phyloP scores from a whole-genome alignment of 2,329 filamentous ascomycete species.

The Zymoseptoria crescenta region DNA sequence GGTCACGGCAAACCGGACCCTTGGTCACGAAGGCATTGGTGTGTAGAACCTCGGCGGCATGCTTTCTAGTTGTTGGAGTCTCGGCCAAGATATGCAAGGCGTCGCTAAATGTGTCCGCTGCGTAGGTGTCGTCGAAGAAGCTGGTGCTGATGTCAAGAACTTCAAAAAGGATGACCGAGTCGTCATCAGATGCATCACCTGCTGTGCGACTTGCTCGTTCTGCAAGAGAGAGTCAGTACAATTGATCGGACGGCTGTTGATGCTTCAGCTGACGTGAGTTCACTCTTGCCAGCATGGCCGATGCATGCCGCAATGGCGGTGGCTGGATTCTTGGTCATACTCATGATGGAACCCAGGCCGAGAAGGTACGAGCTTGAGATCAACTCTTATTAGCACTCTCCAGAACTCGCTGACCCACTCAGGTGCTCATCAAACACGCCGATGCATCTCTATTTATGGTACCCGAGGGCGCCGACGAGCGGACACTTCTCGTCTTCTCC shows the following conservation, averaged over 20 bases:
- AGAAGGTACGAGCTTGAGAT: too few species aligned
- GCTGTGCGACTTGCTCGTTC: conserved; percentile 45
- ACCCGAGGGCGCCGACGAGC: conserved; percentile 36
- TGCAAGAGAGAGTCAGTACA: conserved; percentile 33
- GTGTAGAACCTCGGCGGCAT: too few species aligned
- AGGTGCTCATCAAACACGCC: conserved; percentile 46
- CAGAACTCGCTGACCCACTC: too few species aligned
- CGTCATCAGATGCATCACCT: conserved; percentile 38
- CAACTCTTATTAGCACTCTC: too few species aligned
- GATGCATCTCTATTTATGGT: conserved; percentile 42
- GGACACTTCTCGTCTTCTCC: conserved; percentile 43
- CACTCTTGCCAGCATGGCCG: conserved; percentile 38
- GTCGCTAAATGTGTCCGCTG: too few species aligned
- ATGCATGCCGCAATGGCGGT: conserved; percentile 44
- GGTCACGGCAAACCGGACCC: conserved; percentile 38
- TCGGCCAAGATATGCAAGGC: too few species aligned
- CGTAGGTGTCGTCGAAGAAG: conserved; percentile 33
- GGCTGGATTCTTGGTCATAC: conserved; percentile 50
- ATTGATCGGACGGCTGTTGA: neutral
- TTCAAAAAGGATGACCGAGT: conserved; percentile 46
- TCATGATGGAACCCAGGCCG: conserved; percentile 50
- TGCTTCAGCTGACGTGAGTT: neutral
- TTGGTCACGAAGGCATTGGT: conserved; percentile 50
- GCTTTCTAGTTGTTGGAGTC: too few species aligned
- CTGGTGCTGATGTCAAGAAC: conserved; percentile 39